Base-by-base conservation (phyloP, 345 rosid species). In the Cardiospermum halicacabum region DNA sequence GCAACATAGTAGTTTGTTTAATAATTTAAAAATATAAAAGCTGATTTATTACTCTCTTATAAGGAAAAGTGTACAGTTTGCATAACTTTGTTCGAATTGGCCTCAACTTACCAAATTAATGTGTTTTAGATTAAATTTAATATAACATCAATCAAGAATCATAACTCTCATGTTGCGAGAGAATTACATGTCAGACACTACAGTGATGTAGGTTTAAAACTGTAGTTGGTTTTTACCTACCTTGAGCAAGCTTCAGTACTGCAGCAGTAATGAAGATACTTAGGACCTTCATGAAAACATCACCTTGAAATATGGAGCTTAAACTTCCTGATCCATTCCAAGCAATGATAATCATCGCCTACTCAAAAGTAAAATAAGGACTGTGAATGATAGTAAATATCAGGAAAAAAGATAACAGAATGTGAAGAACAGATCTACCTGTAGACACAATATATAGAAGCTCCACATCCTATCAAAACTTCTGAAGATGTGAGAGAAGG, bases 401-500 rank as follows among this genome's bases (percentile, higher is more conserved):
- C 47, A 51, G 9, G 13, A 61, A 51, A 53, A 40, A 13, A 67
- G 16, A 11, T 28, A 22, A 27, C 45, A 73, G 3, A 40, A 53
- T 56, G 53, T 40, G 62, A 36, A 21, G 9, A n/a, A n/a, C n/a
- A 15, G 11, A 26, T 18, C 57, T 74, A 84, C 89, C 82, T 84
- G 89, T 64, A 84, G 74, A 55, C 74, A 75, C 75, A 84, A 73
- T 62, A 84, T 78, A 39, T 73, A 81, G 65, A 84, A 84, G 60
- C 82, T 84, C 89, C 89, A 84, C 86, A 84, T 77, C 66, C 89
- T 79, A 67, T 84, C 86, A 47, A 84, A 84, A 63, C 86, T 84
- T 84, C 86, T 76, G 70, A 84, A 84, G 58, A 84, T 60, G 62
- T 84, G 89, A 81, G 82, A 84, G 72, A 81, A 84, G 64, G 89